Evolutionary conservation across 2,329 filamentous ascomycete genomes (phyloP).

Genomic region (Ophiosphaerella herpotricha): DNA sequence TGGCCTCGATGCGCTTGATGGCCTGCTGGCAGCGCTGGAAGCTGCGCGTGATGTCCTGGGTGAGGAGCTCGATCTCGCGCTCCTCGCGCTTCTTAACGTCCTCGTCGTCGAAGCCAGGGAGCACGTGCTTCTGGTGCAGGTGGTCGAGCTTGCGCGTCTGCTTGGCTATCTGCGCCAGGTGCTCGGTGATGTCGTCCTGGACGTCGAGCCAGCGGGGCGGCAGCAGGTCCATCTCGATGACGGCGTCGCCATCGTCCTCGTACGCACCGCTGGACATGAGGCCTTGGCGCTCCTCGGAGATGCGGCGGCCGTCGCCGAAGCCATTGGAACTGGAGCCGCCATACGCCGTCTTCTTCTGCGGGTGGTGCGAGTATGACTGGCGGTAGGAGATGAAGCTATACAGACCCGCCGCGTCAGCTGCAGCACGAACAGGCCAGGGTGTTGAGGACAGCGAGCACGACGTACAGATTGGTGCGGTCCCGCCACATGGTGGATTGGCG

Average conservation of each 20-base stretch:
- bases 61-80: conserved; percentile 84
- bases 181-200: conserved; percentile 88
- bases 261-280: conserved; percentile 81
- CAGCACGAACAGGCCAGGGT: conserved; percentile 30
- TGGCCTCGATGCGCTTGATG: conserved; percentile 83
- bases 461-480: conserved; percentile 97
- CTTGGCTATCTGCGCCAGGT: conserved; percentile 77
- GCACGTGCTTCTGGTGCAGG: conserved; percentile 93
- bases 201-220: conserved; percentile 95
- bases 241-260: conserved; percentile 84
- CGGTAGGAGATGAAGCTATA: conserved; percentile 96
- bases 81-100: conserved; percentile 86
- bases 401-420: conserved; percentile 14
- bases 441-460: conserved; percentile 14
- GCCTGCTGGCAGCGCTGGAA: conserved; percentile 90
- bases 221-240: conserved; percentile 97
- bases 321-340: conserved; percentile 60
- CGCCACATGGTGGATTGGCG: conserved; percentile 77
- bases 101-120: conserved; percentile 96
- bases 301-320: conserved; percentile 50
- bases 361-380: conserved; percentile 96
- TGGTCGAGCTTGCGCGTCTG: conserved; percentile 87
- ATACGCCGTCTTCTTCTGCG: conserved; percentile 77
- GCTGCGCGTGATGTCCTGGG: conserved; percentile 82
- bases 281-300: conserved; percentile 72